Percentiles rank a stretch among this genome's conserved stretches.
Evolutionary conservation across 2,329 filamentous ascomycete genomes (phyloP).

Genomic region (Ophiostoma novo-ulmi): DNA sequence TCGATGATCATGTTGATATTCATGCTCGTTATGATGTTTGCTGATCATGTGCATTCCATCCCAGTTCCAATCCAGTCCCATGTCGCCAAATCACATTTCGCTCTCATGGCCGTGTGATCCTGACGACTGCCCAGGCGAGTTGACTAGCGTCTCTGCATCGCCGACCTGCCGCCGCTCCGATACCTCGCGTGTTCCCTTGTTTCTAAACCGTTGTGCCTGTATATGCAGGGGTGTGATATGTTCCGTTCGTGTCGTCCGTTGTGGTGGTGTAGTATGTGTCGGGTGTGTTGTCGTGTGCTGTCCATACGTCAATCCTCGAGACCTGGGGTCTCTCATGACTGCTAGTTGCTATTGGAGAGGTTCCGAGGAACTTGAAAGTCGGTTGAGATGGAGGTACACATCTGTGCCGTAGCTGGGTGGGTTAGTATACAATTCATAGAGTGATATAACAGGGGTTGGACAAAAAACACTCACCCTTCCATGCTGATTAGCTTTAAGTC

Average conservation of each 20-base stretch:
- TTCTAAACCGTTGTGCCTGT: constrained; percentile 61
- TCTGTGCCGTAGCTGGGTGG: constrained; percentile 82
- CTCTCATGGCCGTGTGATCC: constrained; percentile 33
- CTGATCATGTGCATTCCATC: background rate
- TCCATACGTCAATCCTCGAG: constrained; percentile 59
- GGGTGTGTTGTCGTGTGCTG: constrained; percentile 9
- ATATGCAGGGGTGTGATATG: constrained; percentile 44
- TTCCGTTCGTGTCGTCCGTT: constrained; percentile 8
- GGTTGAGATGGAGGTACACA: constrained; percentile 95
- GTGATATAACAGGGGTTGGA: too few species aligned
- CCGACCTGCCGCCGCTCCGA: constrained; percentile 86
- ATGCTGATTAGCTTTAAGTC: constrained; percentile 98
- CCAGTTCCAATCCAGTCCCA: background rate
- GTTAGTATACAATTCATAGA: constrained; percentile 10
- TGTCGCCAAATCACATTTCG: constrained; percentile 34
- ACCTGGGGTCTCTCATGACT: constrained; percentile 72
- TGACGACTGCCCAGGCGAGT: constrained; percentile 39
- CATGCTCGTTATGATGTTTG: background rate
- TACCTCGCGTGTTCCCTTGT: constrained; percentile 54
- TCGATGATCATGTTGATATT: background rate
- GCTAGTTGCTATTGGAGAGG: constrained; percentile 91
- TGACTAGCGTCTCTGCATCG: constrained; percentile 73
- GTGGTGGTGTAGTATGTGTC: background rate
- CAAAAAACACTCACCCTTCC: constrained; percentile 70
- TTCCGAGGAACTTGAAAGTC: constrained; percentile 90